These are phyloP conservation scores for Austroboletus festivus DNA, from an alignment of 768 basidiomycete genomes.

Conservation along the genomic window DNA sequence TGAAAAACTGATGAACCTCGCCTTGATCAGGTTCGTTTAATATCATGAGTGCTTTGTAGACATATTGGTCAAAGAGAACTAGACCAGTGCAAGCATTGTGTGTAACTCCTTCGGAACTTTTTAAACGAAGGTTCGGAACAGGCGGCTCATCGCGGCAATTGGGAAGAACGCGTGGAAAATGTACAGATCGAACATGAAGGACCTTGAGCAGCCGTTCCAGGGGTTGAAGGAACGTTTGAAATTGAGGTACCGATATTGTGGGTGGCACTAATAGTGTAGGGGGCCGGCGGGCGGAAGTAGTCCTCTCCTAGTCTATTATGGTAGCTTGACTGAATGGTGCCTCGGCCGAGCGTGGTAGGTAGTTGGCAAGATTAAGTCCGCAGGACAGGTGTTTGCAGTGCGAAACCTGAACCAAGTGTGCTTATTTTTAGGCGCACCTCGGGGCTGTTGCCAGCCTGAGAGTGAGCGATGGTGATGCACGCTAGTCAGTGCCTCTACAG, in stretches of 20 bases:
- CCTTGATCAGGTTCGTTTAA: slow-evolving; percentile 2
- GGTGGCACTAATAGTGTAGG: too few species aligned
- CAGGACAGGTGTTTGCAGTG: neutral
- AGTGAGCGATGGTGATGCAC: neutral
- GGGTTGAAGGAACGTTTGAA: neutral
- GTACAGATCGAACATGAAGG: slow-evolving; percentile 2
- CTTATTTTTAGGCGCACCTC: neutral
- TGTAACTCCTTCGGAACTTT: slow-evolving; percentile 14
- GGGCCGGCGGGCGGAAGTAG: too few species aligned
- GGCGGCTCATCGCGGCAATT: slow-evolving; percentile 15
- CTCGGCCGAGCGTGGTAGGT: too few species aligned
- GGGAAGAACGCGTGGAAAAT: slow-evolving; percentile 14
- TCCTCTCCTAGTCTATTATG: too few species aligned
- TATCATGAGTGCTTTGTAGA: neutral
- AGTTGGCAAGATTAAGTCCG: too few species aligned
- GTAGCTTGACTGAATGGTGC: too few species aligned
- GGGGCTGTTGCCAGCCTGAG: too few species aligned
- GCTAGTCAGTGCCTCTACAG: slow-evolving; percentile 1
- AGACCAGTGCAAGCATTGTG: neutral
- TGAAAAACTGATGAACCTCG: neutral
- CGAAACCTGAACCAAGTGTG: neutral
- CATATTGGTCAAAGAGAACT: neutral
- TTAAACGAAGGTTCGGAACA: slow-evolving; percentile 12
- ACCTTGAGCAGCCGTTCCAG: neutral
- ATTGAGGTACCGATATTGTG: slow-evolving; percentile 8